These are phyloP conservation scores for Colletotrichum acutatum DNA, from an alignment of 2,329 filamentous ascomycete species.

Conservation along the genomic window DNA sequence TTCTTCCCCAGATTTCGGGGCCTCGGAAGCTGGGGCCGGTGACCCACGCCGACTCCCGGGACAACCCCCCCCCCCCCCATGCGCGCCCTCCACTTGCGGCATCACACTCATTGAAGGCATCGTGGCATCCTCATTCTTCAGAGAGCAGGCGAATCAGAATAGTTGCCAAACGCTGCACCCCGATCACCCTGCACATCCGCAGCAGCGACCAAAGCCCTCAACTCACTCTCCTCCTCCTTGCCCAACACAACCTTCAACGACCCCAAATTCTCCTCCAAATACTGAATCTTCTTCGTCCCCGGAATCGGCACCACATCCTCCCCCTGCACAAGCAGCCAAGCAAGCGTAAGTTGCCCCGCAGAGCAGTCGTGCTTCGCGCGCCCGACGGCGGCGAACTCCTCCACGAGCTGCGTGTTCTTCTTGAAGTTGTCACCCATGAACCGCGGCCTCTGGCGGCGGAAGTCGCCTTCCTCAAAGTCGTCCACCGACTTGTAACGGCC, in stretches of 20 bases:
- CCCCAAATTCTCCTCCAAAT: slow-evolving; percentile 57
- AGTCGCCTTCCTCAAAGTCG: slow-evolving; percentile 61
- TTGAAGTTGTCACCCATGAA: slow-evolving; percentile 63
- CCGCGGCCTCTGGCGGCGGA: slow-evolving; percentile 58
- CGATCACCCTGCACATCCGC: slow-evolving; percentile 42
- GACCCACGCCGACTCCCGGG: slow-evolving; percentile 8
- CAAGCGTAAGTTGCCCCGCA: slow-evolving; percentile 67
- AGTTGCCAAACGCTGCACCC: not conserved
- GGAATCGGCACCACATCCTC: slow-evolving; percentile 70
- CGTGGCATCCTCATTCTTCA: no score
- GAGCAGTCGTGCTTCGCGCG: slow-evolving; percentile 66
- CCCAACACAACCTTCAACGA: slow-evolving; percentile 46
- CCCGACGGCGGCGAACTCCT: slow-evolving; percentile 55
- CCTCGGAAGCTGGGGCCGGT: slow-evolving; percentile 1
- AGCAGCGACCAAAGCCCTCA: slow-evolving; percentile 44
- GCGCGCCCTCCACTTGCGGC: not conserved
- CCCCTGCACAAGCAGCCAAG: slow-evolving; percentile 71
- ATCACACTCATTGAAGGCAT: not conserved
- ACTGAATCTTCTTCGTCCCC: slow-evolving; percentile 59
- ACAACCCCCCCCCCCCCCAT: not conserved
- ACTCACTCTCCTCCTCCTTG: slow-evolving; percentile 46
- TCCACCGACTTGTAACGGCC: slow-evolving; percentile 56
- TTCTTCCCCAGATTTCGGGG: not conserved
- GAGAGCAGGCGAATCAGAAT: slow-evolving; percentile 3
- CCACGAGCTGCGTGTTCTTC: slow-evolving; percentile 66